Base-by-base conservation (phyloP, 208 protist genomes). In the Phytomonas sp. region DNA sequence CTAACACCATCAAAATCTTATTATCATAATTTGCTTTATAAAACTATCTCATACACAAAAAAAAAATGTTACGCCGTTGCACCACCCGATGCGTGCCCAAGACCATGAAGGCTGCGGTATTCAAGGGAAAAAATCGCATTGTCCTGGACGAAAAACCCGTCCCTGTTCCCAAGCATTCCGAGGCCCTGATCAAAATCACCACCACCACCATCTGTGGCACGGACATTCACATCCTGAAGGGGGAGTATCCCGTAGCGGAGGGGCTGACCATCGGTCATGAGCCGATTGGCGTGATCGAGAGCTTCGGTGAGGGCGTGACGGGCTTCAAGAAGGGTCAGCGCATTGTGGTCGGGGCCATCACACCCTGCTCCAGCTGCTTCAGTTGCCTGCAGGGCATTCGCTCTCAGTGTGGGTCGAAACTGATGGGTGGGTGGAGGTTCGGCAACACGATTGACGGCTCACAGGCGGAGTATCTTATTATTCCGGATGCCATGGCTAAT, bases 121-220 rank as follows among this genome's bases (percentile, higher is more conserved):
- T 71, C 67, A 80, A 80, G 67, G 67, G 67, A 26, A 74, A 71
- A 52, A 67, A 67, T 30, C 65, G 61, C 37, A 76, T 80, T 66
- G 66, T 60, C 29, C 60, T 80, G 42, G 71, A 67, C 52, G 71
- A 80, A 65, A 75, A 76, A 66, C 75, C 75, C 14, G 62, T 80
- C 23, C 75, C 75, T 14, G 36, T 59, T n/a, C 75, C 75, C 42
- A 67, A 72, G 60, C n/a, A 19, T 19, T 70, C 66, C 29, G 65
- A 80, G 67, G 75, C 75, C 8, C 71, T 80, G 62, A 80, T 80
- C 66, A 66, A 75, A 52, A 80, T 80, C 62, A 80, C 75, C 40
- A 80, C 75, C 32, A 80, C 75, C 32, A 80, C 75, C 30, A 80
- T 80, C 71, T 80, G 75, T 64, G 75, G 75, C 49, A 80, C 70